Evolutionary conservation across 768 basidiomycete genomes (phyloP), one percentile per base, ranked within the genome.

Genomic region (Coprinopsis sp.): DNA sequence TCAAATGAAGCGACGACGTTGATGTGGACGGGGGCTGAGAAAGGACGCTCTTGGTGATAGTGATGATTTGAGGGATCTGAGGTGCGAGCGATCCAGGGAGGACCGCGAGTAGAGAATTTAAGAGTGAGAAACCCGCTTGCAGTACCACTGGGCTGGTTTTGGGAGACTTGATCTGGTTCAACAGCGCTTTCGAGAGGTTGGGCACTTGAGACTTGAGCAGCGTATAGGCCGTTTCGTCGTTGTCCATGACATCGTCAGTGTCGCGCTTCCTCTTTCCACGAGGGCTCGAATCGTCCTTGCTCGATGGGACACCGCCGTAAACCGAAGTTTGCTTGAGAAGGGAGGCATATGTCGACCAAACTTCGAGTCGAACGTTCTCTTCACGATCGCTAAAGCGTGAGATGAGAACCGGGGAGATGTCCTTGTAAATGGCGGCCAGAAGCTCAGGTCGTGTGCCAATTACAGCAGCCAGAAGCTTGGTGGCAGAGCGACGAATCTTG

Each of bases 351-450:
- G 95, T 86, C 0, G 84, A 73, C 86, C 95, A 94, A 13, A 98
- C 76, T 62, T 99, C 96, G 23, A 96, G 69, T 25, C 88, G 79
- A 24, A 98, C 96, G 3, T 89, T 95, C 58, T 93, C 87, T 66
- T 99, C 96, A 34, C 96, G 84, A 63, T 99, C 96, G 31, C 82
- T 84, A 54, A 98, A 94, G 25, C 95, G 79, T 2, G 91, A 84
- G 47, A 96, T 92, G 41, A 99, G 74, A 7, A 90, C 78, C 0
- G 92, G 92, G 2, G 92, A 89, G 10, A 96, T 84, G 6, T 81
- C 78, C 57, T 81, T 86, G 71, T 91, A 96, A 41, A 95, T 75
- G 2, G 82, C 69, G 12, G 73, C 65, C 18, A 97, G 75, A 2
- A 92, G 75, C 59, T 97, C 96, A 1, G 93, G 91, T 21, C 93